A percentile compares a stretch with the other conserved stretches of the same genome.
phyloP scores from a whole-genome alignment of 208 protist genomes.

The Acanthamoeba lugdunensis region DNA sequence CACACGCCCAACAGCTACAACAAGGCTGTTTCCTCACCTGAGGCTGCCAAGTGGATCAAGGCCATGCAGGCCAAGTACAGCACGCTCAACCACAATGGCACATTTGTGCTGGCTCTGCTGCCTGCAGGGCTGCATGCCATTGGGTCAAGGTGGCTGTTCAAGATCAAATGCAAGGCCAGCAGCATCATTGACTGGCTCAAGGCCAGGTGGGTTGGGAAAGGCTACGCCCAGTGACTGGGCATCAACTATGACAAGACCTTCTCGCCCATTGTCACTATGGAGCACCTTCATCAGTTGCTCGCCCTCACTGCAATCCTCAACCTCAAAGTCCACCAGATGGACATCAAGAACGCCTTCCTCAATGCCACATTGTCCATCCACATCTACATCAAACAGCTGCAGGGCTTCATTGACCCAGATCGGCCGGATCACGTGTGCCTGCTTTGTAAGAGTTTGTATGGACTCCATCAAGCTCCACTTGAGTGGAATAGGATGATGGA shows the following conservation, averaged over 20 bases:
- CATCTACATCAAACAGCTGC: not conserved
- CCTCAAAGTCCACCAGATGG: not conserved
- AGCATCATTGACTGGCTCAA: not conserved
- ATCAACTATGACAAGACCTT: conserved; percentile 31
- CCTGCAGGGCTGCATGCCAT: not conserved
- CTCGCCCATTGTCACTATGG: not conserved
- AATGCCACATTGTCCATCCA: not conserved
- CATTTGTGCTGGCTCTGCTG: not conserved
- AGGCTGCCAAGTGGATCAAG: not conserved
- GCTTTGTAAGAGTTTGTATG: conserved; percentile 40
- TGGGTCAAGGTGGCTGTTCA: not conserved
- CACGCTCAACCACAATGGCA: not conserved
- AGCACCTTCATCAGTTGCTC: conserved; percentile 28
- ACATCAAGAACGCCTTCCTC: not conserved
- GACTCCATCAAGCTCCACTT: not conserved
- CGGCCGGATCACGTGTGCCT: not conserved
- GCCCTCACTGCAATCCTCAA: too few species aligned
- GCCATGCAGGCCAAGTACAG: not conserved
- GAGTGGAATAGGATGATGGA: conserved; percentile 44
- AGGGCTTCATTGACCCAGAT: not conserved
- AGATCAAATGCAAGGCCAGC: conserved; percentile 3
- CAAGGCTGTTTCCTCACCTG: not conserved
- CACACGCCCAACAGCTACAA: not conserved
- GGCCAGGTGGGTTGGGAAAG: conserved; percentile 31
- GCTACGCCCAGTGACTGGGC: not conserved